Conservation (phyloP, 2,329 filamentous ascomycete genomes). For the Ascochyta lentis region DNA sequence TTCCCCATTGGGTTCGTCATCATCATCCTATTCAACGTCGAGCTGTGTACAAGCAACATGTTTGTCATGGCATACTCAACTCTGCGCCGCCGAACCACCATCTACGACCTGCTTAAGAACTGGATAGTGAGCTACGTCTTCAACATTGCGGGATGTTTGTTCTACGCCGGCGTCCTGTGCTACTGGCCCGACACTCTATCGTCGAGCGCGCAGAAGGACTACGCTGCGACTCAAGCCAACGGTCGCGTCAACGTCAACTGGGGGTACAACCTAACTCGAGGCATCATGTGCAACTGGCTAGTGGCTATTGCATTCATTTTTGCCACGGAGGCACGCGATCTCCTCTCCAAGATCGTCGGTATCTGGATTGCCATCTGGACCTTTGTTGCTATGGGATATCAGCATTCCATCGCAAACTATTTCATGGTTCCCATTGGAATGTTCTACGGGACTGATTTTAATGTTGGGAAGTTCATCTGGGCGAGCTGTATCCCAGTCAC, state of each 20-base stretch:
- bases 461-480: constrained; percentile 18
- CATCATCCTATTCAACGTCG: constrained; percentile 22
- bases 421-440: constrained; percentile 15
- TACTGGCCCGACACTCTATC: constrained; percentile 20
- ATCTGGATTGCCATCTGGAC: constrained; percentile 16
- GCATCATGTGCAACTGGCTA: constrained; percentile 20
- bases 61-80: constrained; percentile 23
- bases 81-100: constrained; percentile 13
- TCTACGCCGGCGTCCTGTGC: constrained; percentile 21
- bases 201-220: constrained; percentile 19
- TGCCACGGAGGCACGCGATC: constrained; percentile 10
- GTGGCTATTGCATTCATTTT: constrained; percentile 13
- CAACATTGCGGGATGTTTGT: constrained; percentile 18
- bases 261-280: constrained; percentile 15
- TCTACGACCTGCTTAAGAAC: constrained; percentile 17
- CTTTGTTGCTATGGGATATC: constrained; percentile 16
- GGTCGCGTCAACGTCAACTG: constrained; percentile 16
- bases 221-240: constrained; percentile 15
- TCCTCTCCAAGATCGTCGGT: constrained; percentile 12
- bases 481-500: constrained; percentile 17
- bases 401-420: constrained; percentile 18
- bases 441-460: constrained; percentile 15
- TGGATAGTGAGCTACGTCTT: constrained; percentile 21
- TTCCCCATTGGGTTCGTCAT: constrained; percentile 25
- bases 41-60: constrained; percentile 27